Evolutionary conservation across 139 green algal species (phyloP), one percentile per base, ranked within the genome.

Genomic region (Deuterostichococcus epilithicus): DNA sequence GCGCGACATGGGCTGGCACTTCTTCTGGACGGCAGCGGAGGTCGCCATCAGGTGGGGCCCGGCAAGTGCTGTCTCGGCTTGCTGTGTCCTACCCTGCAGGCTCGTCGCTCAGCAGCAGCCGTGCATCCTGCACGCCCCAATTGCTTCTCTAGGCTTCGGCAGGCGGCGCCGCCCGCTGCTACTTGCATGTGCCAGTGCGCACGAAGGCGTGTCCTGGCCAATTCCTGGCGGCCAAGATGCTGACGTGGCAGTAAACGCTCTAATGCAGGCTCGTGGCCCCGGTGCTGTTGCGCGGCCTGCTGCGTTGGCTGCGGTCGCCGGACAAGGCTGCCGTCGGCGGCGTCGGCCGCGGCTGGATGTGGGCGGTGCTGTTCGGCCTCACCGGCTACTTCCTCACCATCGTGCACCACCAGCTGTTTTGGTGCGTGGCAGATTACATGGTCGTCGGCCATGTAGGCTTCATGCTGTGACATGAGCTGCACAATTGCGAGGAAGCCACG

Each of bases 361-460:
- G 84, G 82, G 91, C 89, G 20, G 68, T 81, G 32, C 79, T 83
- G 34, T 77, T 95, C 65, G 86, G 76, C 28, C 25, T 73, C 33
- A 79, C 83, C 37, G 81, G 82, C 37, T 89, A 89, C 30, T 32
- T 75, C 37, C 87, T 92, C 76, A 73, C 77, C 5, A 23, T 94
- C 10, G 72, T 93, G 33, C 91, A 96, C 83, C 92, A 97, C 82
- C 89, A 92, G 81, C 77, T 90, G 37, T 95, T 93, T 78, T 95
- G 84, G 86, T 88, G 75, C 63, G 84, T 23, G 23, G 33, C 44
- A 34, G 0, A n/a, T n/a, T n/a, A n/a, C n/a, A n/a, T n/a, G n/a
- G n/a, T n/a, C n/a, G n/a, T n/a, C n/a, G n/a, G n/a, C n/a, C n/a
- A n/a, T n/a, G n/a, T n/a, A n/a, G n/a, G n/a, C n/a, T n/a, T n/a